A percentile compares a stretch with the other conserved stretches of the same genome.
Evolutionary conservation across 306 rosid genomes (phyloP).

Genomic region (Quercus cerris): DNA sequence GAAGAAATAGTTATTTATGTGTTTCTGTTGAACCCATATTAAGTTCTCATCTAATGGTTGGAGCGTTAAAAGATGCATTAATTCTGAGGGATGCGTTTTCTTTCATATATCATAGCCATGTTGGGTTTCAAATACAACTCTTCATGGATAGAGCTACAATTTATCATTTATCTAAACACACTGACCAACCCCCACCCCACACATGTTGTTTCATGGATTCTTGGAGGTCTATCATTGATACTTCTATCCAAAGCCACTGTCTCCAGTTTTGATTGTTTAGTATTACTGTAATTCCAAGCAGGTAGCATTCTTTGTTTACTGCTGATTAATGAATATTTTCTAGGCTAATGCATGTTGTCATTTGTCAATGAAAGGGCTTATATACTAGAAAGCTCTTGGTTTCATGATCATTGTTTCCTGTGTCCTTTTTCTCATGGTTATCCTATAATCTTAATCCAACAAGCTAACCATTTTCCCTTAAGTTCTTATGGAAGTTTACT

Average conservation of each 20-base stretch:
- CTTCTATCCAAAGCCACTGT: neutral
- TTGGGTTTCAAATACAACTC: too few species aligned
- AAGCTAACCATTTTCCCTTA: constrained; percentile 3
- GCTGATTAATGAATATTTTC: neutral
- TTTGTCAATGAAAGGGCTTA: neutral
- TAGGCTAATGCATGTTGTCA: neutral
- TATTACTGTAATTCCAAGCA: neutral
- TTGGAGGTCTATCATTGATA: neutral
- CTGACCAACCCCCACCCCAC: neutral
- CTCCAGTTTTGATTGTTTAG: neutral
- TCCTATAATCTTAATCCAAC: constrained; percentile 18
- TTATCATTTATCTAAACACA: neutral
- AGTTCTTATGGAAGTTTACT: constrained; percentile 9
- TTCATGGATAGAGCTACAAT: neutral
- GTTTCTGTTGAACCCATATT: neutral
- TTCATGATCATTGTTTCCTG: constrained; percentile 4
- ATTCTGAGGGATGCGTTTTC: neutral
- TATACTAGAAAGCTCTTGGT: neutral
- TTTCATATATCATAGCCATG: neutral
- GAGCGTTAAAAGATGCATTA: neutral
- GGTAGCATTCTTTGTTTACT: neutral
- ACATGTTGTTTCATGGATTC: neutral
- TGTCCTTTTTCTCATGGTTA: constrained; percentile 9
- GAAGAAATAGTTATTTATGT: constrained; percentile 15
- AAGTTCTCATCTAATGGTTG: neutral